A percentile compares a stretch with the other conserved stretches of the same genome.
These are phyloP conservation scores for Talaromyces verruculosus DNA, from an alignment of 2,329 filamentous ascomycete genomes.

Conservation along the genomic window DNA sequence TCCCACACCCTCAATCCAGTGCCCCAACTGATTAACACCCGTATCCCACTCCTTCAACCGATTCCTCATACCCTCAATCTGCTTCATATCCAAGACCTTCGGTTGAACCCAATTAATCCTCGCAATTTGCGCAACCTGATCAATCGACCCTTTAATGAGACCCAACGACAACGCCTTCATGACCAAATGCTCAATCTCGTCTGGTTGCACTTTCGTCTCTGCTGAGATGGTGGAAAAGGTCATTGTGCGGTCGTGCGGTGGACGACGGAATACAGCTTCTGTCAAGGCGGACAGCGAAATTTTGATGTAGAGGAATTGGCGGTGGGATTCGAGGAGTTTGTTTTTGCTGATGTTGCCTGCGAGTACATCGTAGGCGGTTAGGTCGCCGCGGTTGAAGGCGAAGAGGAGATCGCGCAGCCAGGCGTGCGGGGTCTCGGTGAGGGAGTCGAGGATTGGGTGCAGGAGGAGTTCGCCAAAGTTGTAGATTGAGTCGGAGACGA, in stretches of 20 bases:
- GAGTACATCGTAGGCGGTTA: slow-evolving; percentile 80
- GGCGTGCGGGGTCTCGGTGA: slow-evolving; percentile 70
- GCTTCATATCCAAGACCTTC: slow-evolving; percentile 92
- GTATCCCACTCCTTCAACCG: slow-evolving; percentile 91
- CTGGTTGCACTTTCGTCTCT: slow-evolving; percentile 86
- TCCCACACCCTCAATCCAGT: slow-evolving; percentile 92
- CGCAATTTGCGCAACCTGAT: slow-evolving; percentile 91
- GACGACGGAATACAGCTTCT: slow-evolving; percentile 92
- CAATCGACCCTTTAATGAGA: slow-evolving; percentile 84
- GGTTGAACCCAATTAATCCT: slow-evolving; percentile 99
- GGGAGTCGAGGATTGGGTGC: slow-evolving; percentile 88
- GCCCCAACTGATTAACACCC: slow-evolving; percentile 91
- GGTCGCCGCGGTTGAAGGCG: slow-evolving; percentile 93
- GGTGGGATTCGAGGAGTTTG: slow-evolving; percentile 73
- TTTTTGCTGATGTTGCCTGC: slow-evolving; percentile 79
- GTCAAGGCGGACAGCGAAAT: slow-evolving; percentile 96
- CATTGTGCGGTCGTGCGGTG: slow-evolving; percentile 93
- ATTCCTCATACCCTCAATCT: slow-evolving; percentile 89
- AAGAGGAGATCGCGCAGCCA: slow-evolving; percentile 97
- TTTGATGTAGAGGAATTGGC: slow-evolving; percentile 88
- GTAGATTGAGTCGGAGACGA: slow-evolving; percentile 94
- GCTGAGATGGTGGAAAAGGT: slow-evolving; percentile 82
- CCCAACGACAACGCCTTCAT: slow-evolving; percentile 99
- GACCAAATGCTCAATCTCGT: slow-evolving; percentile 95
- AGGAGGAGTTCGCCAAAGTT: slow-evolving; percentile 99